Evolutionary conservation across 495 filamentous ascomycete species (phyloP), one percentile per base, ranked within the genome.

Genomic region (Neurospora sp.): DNA sequence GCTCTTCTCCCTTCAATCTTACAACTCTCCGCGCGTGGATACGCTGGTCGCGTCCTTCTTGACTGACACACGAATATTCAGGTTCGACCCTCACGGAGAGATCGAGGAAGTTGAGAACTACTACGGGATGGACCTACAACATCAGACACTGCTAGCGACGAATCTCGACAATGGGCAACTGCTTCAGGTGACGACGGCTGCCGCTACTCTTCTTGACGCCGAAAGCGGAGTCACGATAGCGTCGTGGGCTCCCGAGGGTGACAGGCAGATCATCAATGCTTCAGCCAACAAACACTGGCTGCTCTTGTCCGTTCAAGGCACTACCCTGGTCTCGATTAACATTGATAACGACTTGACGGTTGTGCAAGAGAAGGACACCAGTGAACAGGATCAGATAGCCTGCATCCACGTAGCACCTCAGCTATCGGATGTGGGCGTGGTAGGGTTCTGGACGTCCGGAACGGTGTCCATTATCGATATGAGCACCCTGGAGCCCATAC

Each of bases 61-160:
- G 35, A 89, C 90, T 35, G 93, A 97, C 77, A 96, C 95, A 1
- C 85, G 96, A 69, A 84, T 95, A 10, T 97, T 98, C 79, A 83
- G 78, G 8, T 98, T 99, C 79, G 88, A 88, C 69, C 42, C 84
- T 0, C 84, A 90, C 38, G 94, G 93, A 5, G 92, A 94, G 73
- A 90, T 97, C 3, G 94, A 98, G 79, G 96, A 99, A 79, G 75
- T 97, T 23, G 89, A 92, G 9, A 80, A 85, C 0, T 94, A 93
- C 76, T 83, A 87, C 31, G 92, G 92, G 0, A 86, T 99, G 71
- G 77, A 83, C 9, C 79, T 98, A 41, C 82, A 87, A 41, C 87
- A 93, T 75, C 89, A 84, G 72, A 97, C 94, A n/a, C 83, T 98
- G 7, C 77, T 94, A 23, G 90, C 90, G 2, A 79, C 82, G 38